Conservation (phyloP, 371 early-diverging fungal species). For the Mucor mucedo region DNA sequence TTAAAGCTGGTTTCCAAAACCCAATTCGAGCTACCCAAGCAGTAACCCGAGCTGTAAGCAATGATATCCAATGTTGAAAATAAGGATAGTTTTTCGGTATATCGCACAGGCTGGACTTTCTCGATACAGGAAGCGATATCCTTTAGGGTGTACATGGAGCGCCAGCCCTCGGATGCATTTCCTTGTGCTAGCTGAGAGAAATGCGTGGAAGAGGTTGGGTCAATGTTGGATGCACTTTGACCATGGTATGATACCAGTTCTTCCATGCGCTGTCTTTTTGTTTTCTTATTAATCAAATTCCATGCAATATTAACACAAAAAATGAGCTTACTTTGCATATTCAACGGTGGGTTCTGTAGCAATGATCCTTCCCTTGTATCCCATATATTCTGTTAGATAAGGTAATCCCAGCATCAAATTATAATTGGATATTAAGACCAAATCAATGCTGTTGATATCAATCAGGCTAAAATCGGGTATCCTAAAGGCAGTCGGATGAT, state of each 20-base stretch:
- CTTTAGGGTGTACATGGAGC: conserved; percentile 59
- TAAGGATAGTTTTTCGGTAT: conserved; percentile 53
- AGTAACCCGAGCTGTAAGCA: conserved; percentile 70
- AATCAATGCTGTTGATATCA: conserved; percentile 68
- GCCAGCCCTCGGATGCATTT: conserved; percentile 35
- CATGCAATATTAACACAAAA: background rate
- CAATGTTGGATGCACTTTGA: conserved; percentile 26
- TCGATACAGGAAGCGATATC: conserved; percentile 67
- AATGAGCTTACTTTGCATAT: conserved; percentile 1
- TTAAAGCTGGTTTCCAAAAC: conserved; percentile 64
- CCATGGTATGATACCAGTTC: conserved; percentile 66
- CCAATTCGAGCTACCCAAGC: conserved; percentile 80
- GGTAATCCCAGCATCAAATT: conserved; percentile 81
- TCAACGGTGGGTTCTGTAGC: conserved; percentile 19
- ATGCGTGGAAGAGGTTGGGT: conserved; percentile 30
- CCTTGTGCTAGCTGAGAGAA: conserved; percentile 21
- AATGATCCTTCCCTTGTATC: conserved; percentile 70
- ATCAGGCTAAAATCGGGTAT: conserved; percentile 57
- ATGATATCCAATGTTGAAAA: conserved; percentile 51
- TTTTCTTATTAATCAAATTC: no score
- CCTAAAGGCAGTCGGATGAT: conserved; percentile 47
- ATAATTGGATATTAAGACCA: conserved; percentile 78
- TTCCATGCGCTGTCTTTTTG: conserved; percentile 64
- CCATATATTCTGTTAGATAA: conserved; percentile 82
- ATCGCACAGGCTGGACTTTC: conserved; percentile 71